Evolutionary conservation across 1,284 basidiomycete genomes (phyloP).

Genomic region (Anthracocystis panici-leucophaei): DNA sequence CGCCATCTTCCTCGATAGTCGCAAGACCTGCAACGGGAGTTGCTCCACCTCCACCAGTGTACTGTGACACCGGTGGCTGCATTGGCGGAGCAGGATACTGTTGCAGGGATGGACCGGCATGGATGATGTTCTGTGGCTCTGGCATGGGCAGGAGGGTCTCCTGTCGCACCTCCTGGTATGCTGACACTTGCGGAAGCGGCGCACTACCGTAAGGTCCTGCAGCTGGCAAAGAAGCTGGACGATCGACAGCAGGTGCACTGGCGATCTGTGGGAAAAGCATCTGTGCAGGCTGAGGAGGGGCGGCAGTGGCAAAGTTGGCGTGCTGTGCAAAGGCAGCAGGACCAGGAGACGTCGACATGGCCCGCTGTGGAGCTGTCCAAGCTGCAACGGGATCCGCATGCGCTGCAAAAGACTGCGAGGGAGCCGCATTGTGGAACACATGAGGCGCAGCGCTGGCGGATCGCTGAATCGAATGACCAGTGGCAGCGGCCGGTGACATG

Average conservation of each 20-base stretch:
- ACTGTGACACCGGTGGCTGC: conserved; percentile 12
- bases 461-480: conserved; percentile 31
- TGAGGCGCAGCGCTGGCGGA: conserved; percentile 55
- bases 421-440: conserved; percentile 29
- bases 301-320: conserved; percentile 9
- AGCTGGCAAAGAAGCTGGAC: conserved; percentile 22
- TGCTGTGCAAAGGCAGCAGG: conserved; percentile 18
- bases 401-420: conserved; percentile 3
- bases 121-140: conserved; percentile 27
- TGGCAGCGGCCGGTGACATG: conserved; percentile 19
- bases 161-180: conserved; percentile 3
- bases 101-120: conserved; percentile 4
- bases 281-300: conserved; percentile 8
- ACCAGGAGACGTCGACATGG: conserved; percentile 45
- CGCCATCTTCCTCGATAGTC: conserved; percentile 59
- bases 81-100: conserved; percentile 25
- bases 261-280: conserved; percentile 5
- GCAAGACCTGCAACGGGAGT: conserved; percentile 47
- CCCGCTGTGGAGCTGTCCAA: conserved; percentile 39
- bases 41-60: conserved; percentile 6
- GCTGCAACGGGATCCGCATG: conserved; percentile 13
- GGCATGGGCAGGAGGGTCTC: conserved; percentile 34
- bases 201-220: conserved; percentile 13
- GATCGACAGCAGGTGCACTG: conserved; percentile 5
- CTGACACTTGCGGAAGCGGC: conserved; percentile 11